Percentiles rank a stretch among this genome's conserved stretches.
Evolutionary conservation across 495 filamentous ascomycete species (phyloP).

Genomic region (Penicillium arizonense): DNA sequence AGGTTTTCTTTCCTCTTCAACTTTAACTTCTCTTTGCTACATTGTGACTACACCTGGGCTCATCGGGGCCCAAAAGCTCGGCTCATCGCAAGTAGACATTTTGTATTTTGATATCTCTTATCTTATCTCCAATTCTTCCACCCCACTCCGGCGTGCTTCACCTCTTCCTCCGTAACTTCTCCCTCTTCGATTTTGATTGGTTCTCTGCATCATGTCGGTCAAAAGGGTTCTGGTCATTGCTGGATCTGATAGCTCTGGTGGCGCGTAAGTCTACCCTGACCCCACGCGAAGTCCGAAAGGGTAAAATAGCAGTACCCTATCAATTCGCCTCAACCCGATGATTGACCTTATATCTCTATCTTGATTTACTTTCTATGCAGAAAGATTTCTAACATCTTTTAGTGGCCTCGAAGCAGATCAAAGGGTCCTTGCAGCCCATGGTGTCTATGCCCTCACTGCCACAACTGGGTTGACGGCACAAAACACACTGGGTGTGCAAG

Average conservation of each 20-base stretch:
- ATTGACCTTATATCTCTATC: neutral
- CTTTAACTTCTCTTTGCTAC: neutral
- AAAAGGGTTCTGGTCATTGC: constrained; percentile 75
- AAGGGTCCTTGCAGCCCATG: constrained; percentile 88
- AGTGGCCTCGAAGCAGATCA: constrained; percentile 98
- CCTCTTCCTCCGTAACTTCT: neutral
- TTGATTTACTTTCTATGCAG: neutral
- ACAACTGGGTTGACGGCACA: constrained; percentile 94
- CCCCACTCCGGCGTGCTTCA: constrained; percentile 7
- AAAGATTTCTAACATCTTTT: constrained; percentile 5
- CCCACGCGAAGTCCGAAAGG: neutral
- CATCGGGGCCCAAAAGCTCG: too few relatives aligned
- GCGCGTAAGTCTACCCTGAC: constrained; percentile 61
- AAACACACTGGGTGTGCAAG: constrained; percentile 82
- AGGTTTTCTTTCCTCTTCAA: neutral
- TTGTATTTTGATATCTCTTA: constrained; percentile 1
- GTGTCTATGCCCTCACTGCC: constrained; percentile 93
- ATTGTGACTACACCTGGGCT: too few relatives aligned
- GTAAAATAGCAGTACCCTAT: neutral
- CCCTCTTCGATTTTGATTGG: constrained; percentile 8
- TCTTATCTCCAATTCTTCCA: constrained; percentile 14
- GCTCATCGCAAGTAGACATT: too few relatives aligned
- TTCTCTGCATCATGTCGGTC: constrained; percentile 30
- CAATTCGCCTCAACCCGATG: neutral
- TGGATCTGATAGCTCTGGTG: constrained; percentile 83